A percentile compares a stretch with the other conserved stretches of the same genome.
phyloP scores from a whole-genome alignment of 1,284 basidiomycete species.

The Rhodotorula sp. region DNA sequence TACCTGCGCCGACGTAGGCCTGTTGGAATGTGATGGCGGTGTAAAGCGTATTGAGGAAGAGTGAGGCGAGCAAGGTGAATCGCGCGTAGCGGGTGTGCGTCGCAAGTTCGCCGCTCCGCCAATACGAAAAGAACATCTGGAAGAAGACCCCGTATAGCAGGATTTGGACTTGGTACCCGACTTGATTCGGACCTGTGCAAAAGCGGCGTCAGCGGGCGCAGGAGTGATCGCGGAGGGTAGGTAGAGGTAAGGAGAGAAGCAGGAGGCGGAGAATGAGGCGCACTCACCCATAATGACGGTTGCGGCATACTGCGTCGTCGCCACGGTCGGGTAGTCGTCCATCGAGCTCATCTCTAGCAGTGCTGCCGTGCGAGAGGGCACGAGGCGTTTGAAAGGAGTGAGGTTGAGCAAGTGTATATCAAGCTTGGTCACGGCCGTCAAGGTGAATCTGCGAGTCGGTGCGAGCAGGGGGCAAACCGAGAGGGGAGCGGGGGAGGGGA shows the following conservation, averaged over 20 bases:
- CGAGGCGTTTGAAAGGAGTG: too few species aligned
- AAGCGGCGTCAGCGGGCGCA: not conserved
- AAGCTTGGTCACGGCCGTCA: too few species aligned
- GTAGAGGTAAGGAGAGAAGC: too few species aligned
- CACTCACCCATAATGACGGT: not conserved
- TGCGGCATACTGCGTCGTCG: not conserved
- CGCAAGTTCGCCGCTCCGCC: not conserved
- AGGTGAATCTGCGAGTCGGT: too few species aligned
- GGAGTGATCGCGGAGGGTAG: too few species aligned
- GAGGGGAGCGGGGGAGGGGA: too few species aligned
- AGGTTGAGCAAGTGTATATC: too few species aligned
- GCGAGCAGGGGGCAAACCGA: too few species aligned
- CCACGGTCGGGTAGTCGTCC: not conserved
- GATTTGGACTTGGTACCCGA: conserved; percentile 11
- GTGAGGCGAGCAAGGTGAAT: not conserved
- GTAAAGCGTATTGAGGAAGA: conserved; percentile 7
- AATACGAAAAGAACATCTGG: not conserved
- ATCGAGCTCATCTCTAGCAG: too few species aligned
- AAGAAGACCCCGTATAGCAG: conserved; percentile 13
- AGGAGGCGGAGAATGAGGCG: not conserved
- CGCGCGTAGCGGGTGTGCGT: not conserved
- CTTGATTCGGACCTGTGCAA: not conserved
- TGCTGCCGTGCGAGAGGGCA: too few species aligned
- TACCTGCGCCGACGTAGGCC: not conserved
- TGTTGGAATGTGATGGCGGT: conserved; percentile 17